Base-by-base conservation (phyloP, 345 rosid genomes). In the Eucalyptus victrix region DNA sequence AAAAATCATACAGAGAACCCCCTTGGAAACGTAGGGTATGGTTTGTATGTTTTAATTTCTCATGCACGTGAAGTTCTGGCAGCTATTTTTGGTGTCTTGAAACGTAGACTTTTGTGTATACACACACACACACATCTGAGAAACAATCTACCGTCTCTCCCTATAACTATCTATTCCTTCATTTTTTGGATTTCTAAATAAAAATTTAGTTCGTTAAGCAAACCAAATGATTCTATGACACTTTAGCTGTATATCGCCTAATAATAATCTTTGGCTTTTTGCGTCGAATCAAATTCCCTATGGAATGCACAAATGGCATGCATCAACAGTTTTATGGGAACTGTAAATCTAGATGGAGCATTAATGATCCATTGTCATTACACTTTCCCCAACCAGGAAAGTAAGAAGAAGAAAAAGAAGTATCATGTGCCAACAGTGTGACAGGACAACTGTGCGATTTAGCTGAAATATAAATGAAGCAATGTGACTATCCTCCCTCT, bases 21-120 rank as follows among this genome's bases (percentile, higher is more conserved):
- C 76, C 17, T 1, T 30, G 76, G 3, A 65, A n/a, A 65, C 5
- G 5, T n/a, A 65, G 4, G 37, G 7, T 49, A 49, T 49, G 51
- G 51, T 49, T n/a, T 6, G 18, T 65, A 30, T 65, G 76, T n/a
- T 65, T 65, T 4, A 6, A 65, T 49, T 65, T 8, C 37, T 65
- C 19, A 18, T n/a, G 3, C 16, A n/a, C 32, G 0, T 3, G 21
- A 65, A 62, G 32, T 50, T 50, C 17, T 0, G 0, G 34, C 69
- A 62, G 14, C 7, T 62, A 28, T 62, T 65, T n/a, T 65, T 4
- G 21, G 16, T 65, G 21, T 65, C 19, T 65, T n/a, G 5, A 65
- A 16, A 65, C 21, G 2, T n/a, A n/a, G 19, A 15, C 21, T 0
- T 0, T n/a, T 26, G 62, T 56, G 16, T 7, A 3, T 13, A 53